Evolutionary conservation across 768 basidiomycete genomes (phyloP).

Genomic region (Panellus pusillus): DNA sequence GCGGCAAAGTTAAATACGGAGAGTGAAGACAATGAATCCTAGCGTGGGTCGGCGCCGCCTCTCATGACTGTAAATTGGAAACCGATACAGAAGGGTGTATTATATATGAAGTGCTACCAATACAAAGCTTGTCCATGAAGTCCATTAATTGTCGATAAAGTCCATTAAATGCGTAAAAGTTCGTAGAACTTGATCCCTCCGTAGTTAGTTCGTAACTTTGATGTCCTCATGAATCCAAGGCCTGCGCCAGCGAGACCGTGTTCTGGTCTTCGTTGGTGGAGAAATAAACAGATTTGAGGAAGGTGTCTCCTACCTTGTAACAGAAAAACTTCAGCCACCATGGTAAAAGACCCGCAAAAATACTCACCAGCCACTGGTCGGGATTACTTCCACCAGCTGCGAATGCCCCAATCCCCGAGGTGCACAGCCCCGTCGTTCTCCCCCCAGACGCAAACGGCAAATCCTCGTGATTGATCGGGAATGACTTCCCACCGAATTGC

Average conservation of each 20-base stretch:
- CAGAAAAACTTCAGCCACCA: neutral
- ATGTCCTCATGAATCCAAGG: neutral
- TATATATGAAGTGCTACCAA: too few species aligned
- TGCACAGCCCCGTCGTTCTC: conserved; percentile 12
- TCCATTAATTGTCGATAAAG: too few species aligned
- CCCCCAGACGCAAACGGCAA: conserved; percentile 12
- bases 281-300: conserved; percentile 43
- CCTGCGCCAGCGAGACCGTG: conserved; percentile 34
- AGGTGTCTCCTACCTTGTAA: conserved; percentile 38
- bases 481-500: conserved; percentile 13
- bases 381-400: neutral
- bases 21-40: conserved; percentile 4
- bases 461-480: conserved; percentile 16
- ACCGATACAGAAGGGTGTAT: neutral
- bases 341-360: neutral
- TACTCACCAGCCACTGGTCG: conserved; percentile 8
- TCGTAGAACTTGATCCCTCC: neutral
- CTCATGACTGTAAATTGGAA: too few species aligned
- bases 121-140: too few species aligned
- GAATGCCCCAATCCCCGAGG: conserved; percentile 13
- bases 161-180: neutral
- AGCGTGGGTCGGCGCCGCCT: too few species aligned
- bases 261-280: conserved; percentile 37
- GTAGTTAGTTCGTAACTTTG: neutral
- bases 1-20: conserved; percentile 43